These are phyloP conservation scores for Suhomyces vadensis DNA, from an alignment of 805 yeast species.

Conservation along the genomic window DNA sequence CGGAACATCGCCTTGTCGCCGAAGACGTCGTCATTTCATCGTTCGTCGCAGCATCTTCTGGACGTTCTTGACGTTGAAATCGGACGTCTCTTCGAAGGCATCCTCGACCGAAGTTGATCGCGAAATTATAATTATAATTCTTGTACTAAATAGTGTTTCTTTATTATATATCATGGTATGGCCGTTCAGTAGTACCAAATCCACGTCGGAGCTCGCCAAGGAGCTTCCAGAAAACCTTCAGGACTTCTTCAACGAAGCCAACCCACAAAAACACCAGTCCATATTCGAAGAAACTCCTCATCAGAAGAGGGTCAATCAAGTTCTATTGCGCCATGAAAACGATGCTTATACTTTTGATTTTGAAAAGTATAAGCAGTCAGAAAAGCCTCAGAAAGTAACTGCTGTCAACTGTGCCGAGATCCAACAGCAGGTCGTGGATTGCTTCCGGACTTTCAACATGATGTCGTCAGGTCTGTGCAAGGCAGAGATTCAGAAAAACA, in stretches of 20 bases:
- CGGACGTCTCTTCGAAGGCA: conserved; percentile 41
- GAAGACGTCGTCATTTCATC: background rate
- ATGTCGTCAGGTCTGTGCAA: conserved; percentile 30
- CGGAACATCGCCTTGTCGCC: conserved; percentile 1
- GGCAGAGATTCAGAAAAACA: conserved; percentile 26
- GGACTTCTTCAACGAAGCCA: conserved; percentile 30
- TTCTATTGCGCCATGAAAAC: conserved; percentile 20
- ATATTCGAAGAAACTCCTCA: conserved; percentile 27
- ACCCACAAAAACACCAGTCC: conserved; percentile 29
- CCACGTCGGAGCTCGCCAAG: conserved; percentile 29
- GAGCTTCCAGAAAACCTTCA: conserved; percentile 37
- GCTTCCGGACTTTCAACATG: conserved; percentile 35
- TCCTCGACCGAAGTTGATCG: conserved; percentile 29
- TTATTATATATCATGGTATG: conserved; percentile 20
- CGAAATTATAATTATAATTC: background rate
- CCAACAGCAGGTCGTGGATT: conserved; percentile 36
- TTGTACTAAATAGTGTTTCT: background rate
- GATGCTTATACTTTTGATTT: conserved; percentile 26
- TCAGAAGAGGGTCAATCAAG: conserved; percentile 28
- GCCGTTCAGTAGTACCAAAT: conserved; percentile 29
- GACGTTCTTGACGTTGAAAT: conserved; percentile 35
- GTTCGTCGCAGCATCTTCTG: conserved; percentile 5
- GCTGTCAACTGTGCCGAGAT: conserved; percentile 43
- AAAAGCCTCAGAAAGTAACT: conserved; percentile 26
- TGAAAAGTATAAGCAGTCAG: conserved; percentile 31